Evolutionary conservation across 202 grass and related monocot genomes (phyloP), one percentile per base, ranked within the genome.

Genomic region (Zizania palustris): DNA sequence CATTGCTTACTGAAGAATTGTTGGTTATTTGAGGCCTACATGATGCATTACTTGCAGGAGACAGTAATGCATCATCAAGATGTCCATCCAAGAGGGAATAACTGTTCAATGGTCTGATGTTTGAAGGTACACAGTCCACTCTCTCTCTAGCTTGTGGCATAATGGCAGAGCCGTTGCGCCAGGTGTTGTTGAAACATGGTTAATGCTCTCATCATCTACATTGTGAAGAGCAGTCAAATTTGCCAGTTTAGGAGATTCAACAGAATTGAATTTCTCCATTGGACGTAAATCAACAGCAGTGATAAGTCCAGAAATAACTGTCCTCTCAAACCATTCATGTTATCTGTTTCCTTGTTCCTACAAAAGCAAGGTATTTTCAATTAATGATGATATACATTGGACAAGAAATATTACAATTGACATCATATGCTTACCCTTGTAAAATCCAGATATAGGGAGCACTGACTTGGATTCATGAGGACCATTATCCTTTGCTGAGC

Each of bases 61-160:
- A 79, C 45, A 66, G 34, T 19, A 81, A 45, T 58, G 69, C 85
- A 78, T 82, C 68, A 43, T 55, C 62, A 61, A 83, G 16, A 74
- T 80, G 67, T 33, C 70, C 85, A 84, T 93, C 83, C 85, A 90
- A 84, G 77, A 86, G 82, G 59, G 85, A 85, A 79, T 82, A 81
- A 69, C 51, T 84, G 18, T 20, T 72, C 61, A 76, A 69, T 68
- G 80, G 48, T 73, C 80, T 73, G 21, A 60, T 62, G 40, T 80
- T 40, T 6, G 61, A 78, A 22, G 59, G 40, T 5, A 43, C 15
- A 84, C 11, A 63, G 72, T 73, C 80, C 38, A 46, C 71, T 15
- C 11, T 40, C 39, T 71, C 78, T 34, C 16, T 73, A 14, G 56
- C 71, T 16, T 20, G 75, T 22, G 20, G 43, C n/a, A 46, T 71